A percentile compares a stretch with the other conserved stretches of the same genome.
These are phyloP conservation scores for Mortierella hygrophila DNA, from an alignment of 192 early-diverging fungal genomes.

Conservation along the genomic window DNA sequence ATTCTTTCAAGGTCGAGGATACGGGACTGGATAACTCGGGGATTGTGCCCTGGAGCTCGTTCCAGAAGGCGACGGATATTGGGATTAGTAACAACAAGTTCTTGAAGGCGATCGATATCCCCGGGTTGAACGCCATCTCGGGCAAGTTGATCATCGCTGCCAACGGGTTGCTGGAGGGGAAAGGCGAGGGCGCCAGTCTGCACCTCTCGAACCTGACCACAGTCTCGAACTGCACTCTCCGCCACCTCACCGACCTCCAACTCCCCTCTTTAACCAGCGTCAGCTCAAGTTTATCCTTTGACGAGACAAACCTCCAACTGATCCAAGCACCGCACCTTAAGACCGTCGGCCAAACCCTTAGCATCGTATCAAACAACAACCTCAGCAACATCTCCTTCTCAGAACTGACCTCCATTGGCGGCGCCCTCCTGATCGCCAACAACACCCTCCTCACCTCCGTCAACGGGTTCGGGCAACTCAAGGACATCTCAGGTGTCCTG, in stretches of 20 bases:
- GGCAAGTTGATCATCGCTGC: constrained; percentile 69
- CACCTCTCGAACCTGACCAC: constrained; percentile 63
- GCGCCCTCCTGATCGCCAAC: constrained; percentile 73
- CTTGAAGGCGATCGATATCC: constrained; percentile 65
- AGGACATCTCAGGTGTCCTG: constrained; percentile 69
- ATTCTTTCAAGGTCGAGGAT: constrained; percentile 59
- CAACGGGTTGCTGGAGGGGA: constrained; percentile 58
- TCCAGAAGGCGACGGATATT: constrained; percentile 57
- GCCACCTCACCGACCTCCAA: constrained; percentile 61
- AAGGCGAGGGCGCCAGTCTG: constrained; percentile 52
- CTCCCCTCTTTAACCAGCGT: constrained; percentile 61
- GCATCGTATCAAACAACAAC: constrained; percentile 67
- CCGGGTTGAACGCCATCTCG: constrained; percentile 54
- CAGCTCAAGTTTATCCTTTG: constrained; percentile 68
- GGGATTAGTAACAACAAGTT: constrained; percentile 70
- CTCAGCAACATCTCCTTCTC: constrained; percentile 71
- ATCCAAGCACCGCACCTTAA: constrained; percentile 62
- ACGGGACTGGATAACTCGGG: constrained; percentile 60
- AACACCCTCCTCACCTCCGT: constrained; percentile 71
- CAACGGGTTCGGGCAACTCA: constrained; percentile 66
- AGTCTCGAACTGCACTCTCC: constrained; percentile 72
- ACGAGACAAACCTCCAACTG: constrained; percentile 67
- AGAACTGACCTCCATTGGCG: constrained; percentile 66
- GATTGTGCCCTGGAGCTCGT: constrained; percentile 53
- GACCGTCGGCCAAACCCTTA: constrained; percentile 67